A percentile compares a stretch with the other conserved stretches of the same genome.
Evolutionary conservation across 345 rosid genomes (phyloP).

Genomic region (Citrus cavaleriei): DNA sequence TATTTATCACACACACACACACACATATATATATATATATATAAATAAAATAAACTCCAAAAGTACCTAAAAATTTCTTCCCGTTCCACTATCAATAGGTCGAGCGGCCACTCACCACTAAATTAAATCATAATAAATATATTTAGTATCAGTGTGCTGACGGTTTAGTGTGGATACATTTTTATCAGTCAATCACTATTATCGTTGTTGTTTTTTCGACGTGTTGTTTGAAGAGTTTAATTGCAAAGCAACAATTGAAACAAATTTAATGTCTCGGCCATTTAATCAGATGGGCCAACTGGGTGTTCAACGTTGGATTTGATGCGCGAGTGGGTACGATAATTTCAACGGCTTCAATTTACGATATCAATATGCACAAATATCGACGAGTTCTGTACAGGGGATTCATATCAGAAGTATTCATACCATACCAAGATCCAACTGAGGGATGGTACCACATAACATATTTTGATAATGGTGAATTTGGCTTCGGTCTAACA

Average conservation of each 20-base stretch:
- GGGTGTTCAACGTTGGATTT: conserved; percentile 50
- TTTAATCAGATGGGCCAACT: conserved; percentile 46
- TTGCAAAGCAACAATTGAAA: neutral
- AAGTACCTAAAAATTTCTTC: too few species aligned
- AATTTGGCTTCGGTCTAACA: conserved; percentile 40
- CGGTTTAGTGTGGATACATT: too few species aligned
- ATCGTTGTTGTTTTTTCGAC: neutral
- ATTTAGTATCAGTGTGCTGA: too few species aligned
- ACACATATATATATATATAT: too few species aligned
- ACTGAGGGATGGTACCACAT: conserved; percentile 39
- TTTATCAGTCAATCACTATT: too few species aligned
- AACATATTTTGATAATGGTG: conserved; percentile 42
- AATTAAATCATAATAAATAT: too few species aligned
- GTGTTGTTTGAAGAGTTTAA: neutral
- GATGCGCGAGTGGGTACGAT: conserved; percentile 47
- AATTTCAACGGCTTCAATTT: conserved; percentile 46
- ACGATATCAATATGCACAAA: conserved; percentile 34
- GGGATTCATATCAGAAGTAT: conserved; percentile 50
- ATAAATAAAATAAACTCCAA: too few species aligned
- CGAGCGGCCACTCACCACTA: too few species aligned
- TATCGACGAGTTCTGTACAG: conserved; percentile 45
- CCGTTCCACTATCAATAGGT: too few species aligned
- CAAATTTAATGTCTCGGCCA: neutral
- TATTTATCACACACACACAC: too few species aligned
- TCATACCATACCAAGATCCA: conserved; percentile 53